phyloP scores from a whole-genome alignment of 2,329 filamentous ascomycete genomes.

The Fusarium subtropicale region DNA sequence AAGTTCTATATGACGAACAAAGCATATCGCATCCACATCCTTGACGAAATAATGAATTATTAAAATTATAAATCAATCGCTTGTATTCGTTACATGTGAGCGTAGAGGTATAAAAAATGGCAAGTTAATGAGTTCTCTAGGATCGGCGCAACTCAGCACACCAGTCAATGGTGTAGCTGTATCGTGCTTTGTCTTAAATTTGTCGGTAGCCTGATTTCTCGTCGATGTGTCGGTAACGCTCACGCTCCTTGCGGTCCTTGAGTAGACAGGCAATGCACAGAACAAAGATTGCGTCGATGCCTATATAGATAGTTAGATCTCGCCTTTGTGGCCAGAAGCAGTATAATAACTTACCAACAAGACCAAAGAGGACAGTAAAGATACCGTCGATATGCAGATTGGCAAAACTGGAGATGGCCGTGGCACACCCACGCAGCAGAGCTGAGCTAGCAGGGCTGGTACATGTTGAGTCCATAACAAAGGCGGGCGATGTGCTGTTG shows the following conservation, averaged over 20 bases:
- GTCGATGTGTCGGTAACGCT: constrained; percentile 83
- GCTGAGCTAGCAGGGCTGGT: constrained; percentile 77
- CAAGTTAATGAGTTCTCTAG: constrained; percentile 13
- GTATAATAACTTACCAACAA: constrained; percentile 68
- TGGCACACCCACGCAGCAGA: constrained; percentile 75
- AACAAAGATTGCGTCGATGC: constrained; percentile 74
- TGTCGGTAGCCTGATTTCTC: constrained; percentile 74
- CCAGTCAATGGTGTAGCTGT: constrained; percentile 20
- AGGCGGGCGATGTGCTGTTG: constrained; percentile 77
- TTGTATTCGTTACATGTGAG: constrained; percentile 30
- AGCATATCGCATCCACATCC: not conserved
- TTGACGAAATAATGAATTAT: constrained; percentile 22
- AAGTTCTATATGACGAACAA: not conserved
- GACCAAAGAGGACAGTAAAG: constrained; percentile 83
- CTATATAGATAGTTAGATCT: constrained; percentile 47
- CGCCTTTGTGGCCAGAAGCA: not conserved
- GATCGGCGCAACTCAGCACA: not conserved
- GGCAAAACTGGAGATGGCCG: constrained; percentile 73
- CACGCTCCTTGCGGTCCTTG: constrained; percentile 83
- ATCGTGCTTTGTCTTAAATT: constrained; percentile 51
- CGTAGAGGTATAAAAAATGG: constrained; percentile 19
- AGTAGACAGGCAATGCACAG: constrained; percentile 79
- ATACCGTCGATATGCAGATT: constrained; percentile 79
- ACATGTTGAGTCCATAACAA: constrained; percentile 76
- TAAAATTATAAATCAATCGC: constrained; percentile 29